Evolutionary conservation across 192 early-diverging fungal genomes (phyloP), one percentile per base, ranked within the genome.

Genomic region (Dissophora globulifera): DNA sequence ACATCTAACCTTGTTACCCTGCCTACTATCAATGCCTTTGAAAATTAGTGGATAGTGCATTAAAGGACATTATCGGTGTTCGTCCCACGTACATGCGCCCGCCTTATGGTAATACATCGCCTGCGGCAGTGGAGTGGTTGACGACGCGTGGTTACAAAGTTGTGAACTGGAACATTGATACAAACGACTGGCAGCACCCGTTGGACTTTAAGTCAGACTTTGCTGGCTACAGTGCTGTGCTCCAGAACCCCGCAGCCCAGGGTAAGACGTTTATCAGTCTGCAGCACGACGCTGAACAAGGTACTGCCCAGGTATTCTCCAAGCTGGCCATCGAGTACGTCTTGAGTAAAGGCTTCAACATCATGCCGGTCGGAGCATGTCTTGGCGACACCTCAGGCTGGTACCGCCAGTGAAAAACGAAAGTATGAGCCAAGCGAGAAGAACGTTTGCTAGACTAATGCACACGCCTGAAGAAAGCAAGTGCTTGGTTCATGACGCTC

Each of bases 71-170:
- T 3, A 83, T 80, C 46, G 86, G 87, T 26, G 68, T 84, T 9
- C 74, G 67, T 2, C 86, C 87, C 11, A 62, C 50, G 20, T 91
- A 86, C 56, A 79, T 83, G 69, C 70, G 82, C 13, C 82, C 82
- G 10, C 79, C 80, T 3, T 81, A 75, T 42, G 82, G 82, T 5
- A 59, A 70, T 22, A 69, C 67, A 25, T 79, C 71, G 6, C 52
- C 55, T 10, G 38, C 30, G 13, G 65, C 72, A 6, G 27, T 78
- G 1, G 31, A 56, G 4, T 59, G 56, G 20, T 32, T 83, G 11
- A 60, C 48, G 20, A 11, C 2, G 4, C 30, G 62, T 17, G 78
- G 64, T 1, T 83, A 83, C 47, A 80, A 58, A 13, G 68, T 84
- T 12, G 38, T 82, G 20, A 55, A 69, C 30, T 84, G 83, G 83